Evolutionary conservation across 2,329 filamentous ascomycete genomes (phyloP).

Genomic region (Verticillium albo-atrum): DNA sequence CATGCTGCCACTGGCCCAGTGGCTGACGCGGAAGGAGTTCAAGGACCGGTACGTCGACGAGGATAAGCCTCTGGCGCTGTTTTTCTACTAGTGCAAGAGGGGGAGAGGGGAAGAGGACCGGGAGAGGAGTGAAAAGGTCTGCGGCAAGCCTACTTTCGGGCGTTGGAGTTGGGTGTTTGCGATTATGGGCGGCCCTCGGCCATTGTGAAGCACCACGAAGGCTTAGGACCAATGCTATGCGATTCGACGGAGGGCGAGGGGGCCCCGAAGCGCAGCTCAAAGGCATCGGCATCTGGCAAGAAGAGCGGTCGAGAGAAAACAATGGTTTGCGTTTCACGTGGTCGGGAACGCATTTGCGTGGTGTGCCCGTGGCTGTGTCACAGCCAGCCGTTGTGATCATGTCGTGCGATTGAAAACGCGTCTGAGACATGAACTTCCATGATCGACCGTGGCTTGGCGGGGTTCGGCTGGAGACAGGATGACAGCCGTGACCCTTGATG

Average conservation of each 20-base stretch:
- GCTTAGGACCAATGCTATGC: neutral
- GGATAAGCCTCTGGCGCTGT: slow-evolving; percentile 52
- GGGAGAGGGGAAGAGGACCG: neutral
- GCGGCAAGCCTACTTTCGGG: neutral
- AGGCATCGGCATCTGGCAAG: neutral
- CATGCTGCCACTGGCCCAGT: slow-evolving; percentile 71
- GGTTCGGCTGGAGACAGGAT: neutral
- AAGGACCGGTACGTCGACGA: slow-evolving; percentile 62
- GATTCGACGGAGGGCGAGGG: neutral
- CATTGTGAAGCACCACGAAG: neutral
- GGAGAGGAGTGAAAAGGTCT: neutral
- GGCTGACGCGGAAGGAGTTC: slow-evolving; percentile 68
- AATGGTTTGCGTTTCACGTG: neutral
- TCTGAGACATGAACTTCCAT: neutral
- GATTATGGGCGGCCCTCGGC: neutral
- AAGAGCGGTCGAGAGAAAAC: neutral
- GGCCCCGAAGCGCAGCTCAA: neutral
- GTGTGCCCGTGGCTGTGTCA: neutral
- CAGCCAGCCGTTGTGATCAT: neutral
- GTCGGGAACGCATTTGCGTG: neutral
- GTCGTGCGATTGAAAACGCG: neutral
- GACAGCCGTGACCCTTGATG: neutral
- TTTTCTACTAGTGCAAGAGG: slow-evolving; percentile 52
- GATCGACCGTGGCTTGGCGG: neutral
- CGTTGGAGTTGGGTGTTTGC: neutral